Evolutionary conservation across 1,284 basidiomycete species (phyloP).

Genomic region (Rhodofomes roseus): DNA sequence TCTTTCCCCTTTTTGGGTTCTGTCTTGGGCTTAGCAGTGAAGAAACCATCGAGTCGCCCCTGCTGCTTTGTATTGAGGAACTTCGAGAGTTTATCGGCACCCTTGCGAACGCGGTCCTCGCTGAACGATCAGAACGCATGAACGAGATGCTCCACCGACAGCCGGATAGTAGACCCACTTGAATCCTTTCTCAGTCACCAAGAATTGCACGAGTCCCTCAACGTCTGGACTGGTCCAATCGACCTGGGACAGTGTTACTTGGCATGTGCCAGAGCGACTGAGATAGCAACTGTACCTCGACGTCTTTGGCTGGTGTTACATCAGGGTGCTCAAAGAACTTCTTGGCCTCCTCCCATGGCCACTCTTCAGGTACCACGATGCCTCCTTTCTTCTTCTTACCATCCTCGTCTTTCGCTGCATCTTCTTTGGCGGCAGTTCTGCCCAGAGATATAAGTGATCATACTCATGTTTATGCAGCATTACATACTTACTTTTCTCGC

Average conservation of each 20-base stretch:
- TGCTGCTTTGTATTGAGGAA: conserved; percentile 92
- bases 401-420: conserved; percentile 37
- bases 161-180: conserved; percentile 55
- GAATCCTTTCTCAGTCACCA: conserved; percentile 96
- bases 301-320: conserved; percentile 79
- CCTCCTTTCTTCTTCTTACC: conserved; percentile 65
- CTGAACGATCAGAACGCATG: conserved; percentile 37
- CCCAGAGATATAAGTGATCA: not conserved
- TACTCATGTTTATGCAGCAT: not conserved
- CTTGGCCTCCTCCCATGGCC: conserved; percentile 96
- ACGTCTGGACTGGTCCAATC: conserved; percentile 95
- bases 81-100: conserved; percentile 89
- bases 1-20: conserved; percentile 41
- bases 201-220: conserved; percentile 91
- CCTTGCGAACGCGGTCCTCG: conserved; percentile 95
- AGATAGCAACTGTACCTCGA: conserved; percentile 62
- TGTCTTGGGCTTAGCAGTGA: conserved; percentile 64
- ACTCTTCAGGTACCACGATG: conserved; percentile 83
- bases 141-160: not conserved
- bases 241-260: conserved; percentile 48
- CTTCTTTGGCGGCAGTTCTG: conserved; percentile 51
- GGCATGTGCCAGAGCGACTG: not conserved
- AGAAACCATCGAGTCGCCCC: conserved; percentile 94
- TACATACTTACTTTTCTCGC: conserved; percentile 57
- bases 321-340: conserved; percentile 88